Evolutionary conservation across 768 basidiomycete species (phyloP), one percentile per base, ranked within the genome.

Genomic region (Rhizopogon roseolus): DNA sequence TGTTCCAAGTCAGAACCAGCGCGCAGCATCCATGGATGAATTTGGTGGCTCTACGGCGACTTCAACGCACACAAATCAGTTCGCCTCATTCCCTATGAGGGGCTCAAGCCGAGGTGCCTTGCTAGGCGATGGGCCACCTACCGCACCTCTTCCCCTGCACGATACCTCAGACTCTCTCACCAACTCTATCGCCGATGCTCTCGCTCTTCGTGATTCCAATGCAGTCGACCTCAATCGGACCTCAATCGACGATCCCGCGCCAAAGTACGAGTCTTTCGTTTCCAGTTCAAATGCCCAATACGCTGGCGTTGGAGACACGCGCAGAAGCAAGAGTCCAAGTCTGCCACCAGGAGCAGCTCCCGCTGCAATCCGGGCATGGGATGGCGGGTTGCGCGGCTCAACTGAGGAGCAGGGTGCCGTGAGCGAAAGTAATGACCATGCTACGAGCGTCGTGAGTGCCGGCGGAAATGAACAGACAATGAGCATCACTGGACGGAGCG

Each of bases 1-100:
- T 52, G 34, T 25, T 46, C 13, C 25, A 54, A 52, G 29, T 45
- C 41, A 65, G 60, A 55, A 53, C 17, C 62, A 49, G 52, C 64
- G 58, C 52, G 39, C 54, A 14, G 67, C 63, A 19, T 55, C 54
- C 8, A 53, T 54, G 32, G 60, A 70, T n/a, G 67, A 68, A n/a
- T 62, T 68, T 8, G 68, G 67, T 8, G 25, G 56, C 40, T 28
- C 41, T 5, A 48, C 51, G 25, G 45, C 46, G n/a, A 52, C 41
- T 4, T 44, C 51, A 11, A 52, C 51, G 22, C 43, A 41, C 3
- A 6, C 19, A 22, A 61, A 61, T 28, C 76, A 82, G 14, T 89
- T 87, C 60, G 82, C 84, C 25, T 90, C 88, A 1, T 81, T 88
- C 68, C 87, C 86, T 0, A 76, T 16, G 76, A 80, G 54, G 65